Conservation (phyloP, 257 asterid genomes). For the Solanum rostratum region DNA sequence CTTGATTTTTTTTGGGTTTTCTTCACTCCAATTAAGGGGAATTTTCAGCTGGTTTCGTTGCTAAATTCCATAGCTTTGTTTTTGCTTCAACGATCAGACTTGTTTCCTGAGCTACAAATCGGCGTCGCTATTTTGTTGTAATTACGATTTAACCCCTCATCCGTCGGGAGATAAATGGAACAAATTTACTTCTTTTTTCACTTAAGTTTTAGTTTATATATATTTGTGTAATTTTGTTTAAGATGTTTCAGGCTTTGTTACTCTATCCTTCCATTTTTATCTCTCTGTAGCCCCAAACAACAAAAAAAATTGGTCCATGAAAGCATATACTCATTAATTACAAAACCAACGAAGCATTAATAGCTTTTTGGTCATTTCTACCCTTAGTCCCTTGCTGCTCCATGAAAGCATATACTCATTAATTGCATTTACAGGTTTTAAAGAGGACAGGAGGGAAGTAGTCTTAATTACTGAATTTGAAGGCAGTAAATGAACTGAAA, state of each 20-base stretch:
- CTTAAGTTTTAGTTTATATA: neutral
- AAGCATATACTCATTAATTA: too few species aligned
- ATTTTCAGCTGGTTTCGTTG: neutral
- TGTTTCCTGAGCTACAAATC: neutral
- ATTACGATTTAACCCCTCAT: neutral
- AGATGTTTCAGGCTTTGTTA: neutral
- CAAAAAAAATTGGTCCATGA: neutral
- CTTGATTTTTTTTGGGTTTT: neutral
- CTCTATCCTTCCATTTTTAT: neutral
- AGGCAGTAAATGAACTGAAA: neutral
- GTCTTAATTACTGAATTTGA: neutral
- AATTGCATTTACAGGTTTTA: neutral
- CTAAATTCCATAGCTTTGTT: neutral
- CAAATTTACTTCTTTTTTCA: neutral
- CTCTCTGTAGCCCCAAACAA: neutral
- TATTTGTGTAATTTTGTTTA: neutral
- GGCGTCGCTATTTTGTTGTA: neutral
- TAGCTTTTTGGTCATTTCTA: neutral
- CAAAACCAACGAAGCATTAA: neutral
- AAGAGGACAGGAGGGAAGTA: too few species aligned
- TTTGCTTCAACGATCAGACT: neutral
- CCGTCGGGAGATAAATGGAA: neutral
- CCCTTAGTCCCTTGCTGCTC: neutral
- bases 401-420: neutral
- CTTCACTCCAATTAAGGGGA: too few species aligned